phyloP scores from a whole-genome alignment of 2,329 filamentous ascomycete genomes.

The Metarhizium guizhouense region DNA sequence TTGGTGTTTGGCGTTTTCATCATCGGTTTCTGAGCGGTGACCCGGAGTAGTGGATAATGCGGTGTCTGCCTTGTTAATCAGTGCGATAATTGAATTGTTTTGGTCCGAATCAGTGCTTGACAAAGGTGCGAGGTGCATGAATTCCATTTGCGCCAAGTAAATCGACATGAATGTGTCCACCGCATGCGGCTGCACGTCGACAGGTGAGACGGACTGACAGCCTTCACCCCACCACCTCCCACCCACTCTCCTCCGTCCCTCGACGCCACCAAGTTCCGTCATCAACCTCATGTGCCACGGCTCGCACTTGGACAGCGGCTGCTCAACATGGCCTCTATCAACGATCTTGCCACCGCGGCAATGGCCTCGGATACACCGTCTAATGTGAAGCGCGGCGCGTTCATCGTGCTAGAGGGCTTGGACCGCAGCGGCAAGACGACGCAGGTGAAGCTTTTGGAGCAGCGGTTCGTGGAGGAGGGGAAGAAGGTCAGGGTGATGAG shows the following conservation, averaged over 20 bases:
- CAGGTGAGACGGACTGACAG: too few species aligned
- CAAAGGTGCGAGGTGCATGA: too few species aligned
- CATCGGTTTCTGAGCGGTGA: not conserved
- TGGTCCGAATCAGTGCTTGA: not conserved
- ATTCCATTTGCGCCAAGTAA: too few species aligned
- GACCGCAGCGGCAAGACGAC: constrained; percentile 90
- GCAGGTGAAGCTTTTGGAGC: constrained; percentile 64
- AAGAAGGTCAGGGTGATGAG: constrained; percentile 43
- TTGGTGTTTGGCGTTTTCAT: not conserved
- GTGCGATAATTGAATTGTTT: not conserved
- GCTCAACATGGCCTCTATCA: constrained; percentile 35
- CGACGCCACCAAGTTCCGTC: not conserved
- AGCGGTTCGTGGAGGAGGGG: constrained; percentile 40
- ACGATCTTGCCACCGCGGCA: constrained; percentile 39
- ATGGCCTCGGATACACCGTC: constrained; percentile 27
- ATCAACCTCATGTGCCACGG: not conserved
- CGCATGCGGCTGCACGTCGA: too few species aligned
- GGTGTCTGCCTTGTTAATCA: not conserved
- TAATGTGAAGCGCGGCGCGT: constrained; percentile 45
- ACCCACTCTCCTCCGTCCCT: not conserved
- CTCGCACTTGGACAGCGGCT: not conserved
- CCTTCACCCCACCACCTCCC: not conserved
- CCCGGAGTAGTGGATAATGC: not conserved
- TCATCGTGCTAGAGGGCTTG: constrained; percentile 81
- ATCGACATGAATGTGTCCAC: too few species aligned